Evolutionary conservation across 768 basidiomycete species (phyloP).

Genomic region (Collybia sordida): DNA sequence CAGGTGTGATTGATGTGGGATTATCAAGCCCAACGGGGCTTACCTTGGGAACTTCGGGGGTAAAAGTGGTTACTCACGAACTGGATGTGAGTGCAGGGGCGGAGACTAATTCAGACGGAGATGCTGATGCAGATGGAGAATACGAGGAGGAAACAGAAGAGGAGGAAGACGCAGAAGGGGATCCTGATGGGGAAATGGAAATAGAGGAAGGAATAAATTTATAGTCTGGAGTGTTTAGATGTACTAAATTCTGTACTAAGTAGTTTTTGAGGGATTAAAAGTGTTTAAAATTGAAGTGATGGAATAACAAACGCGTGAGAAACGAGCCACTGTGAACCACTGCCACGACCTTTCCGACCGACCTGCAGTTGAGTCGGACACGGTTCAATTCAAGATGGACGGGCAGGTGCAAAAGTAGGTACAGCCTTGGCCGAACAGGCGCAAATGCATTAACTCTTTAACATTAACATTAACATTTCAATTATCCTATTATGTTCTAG

Average conservation of each 20-base stretch:
- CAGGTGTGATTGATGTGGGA: slow-evolving; percentile 12
- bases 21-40: slow-evolving; percentile 5
- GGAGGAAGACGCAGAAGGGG: slow-evolving; percentile 44
- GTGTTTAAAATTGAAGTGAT: slow-evolving; percentile 17
- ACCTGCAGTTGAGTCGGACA: neutral
- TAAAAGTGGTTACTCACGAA: neutral
- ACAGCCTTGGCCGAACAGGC: slow-evolving; percentile 13
- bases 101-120: slow-evolving; percentile 23
- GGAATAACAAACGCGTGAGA: slow-evolving; percentile 23
- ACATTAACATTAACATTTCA: slow-evolving; percentile 14
- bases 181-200: slow-evolving; percentile 32
- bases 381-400: slow-evolving; percentile 40
- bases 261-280: slow-evolving; percentile 1
- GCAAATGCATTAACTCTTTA: slow-evolving; percentile 13
- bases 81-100: neutral
- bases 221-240: neutral
- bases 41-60: neutral
- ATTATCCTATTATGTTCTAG: slow-evolving; percentile 31
- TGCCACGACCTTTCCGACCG: slow-evolving; percentile 1
- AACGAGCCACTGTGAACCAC: slow-evolving; percentile 31
- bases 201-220: slow-evolving; percentile 22
- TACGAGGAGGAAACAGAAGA: slow-evolving; percentile 39
- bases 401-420: slow-evolving; percentile 34
- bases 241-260: slow-evolving; percentile 9
- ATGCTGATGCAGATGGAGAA: slow-evolving; percentile 35